A percentile compares a stretch with the other conserved stretches of the same genome.
Evolutionary conservation across 768 basidiomycete genomes (phyloP).

Genomic region (Boletus bicolor): DNA sequence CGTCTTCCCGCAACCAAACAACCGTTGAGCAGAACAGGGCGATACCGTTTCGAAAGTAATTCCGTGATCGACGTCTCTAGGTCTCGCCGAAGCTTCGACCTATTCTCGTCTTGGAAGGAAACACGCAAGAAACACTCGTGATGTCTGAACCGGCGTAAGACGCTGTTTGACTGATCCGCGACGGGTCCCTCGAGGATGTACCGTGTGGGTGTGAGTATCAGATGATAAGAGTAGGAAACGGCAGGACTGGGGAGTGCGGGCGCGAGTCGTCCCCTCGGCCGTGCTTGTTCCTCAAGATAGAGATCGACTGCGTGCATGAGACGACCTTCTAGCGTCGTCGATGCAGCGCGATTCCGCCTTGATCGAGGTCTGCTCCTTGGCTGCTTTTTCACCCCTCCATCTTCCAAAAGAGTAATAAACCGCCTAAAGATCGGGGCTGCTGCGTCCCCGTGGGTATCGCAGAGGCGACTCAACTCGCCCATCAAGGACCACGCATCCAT

Average conservation of each 20-base stretch:
- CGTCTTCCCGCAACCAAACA: conserved; percentile 40
- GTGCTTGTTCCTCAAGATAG: conserved; percentile 24
- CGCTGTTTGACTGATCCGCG: conserved; percentile 37
- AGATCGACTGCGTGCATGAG: conserved; percentile 17
- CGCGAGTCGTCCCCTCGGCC: conserved; percentile 24
- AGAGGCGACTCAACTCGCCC: conserved; percentile 19
- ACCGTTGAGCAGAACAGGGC: conserved; percentile 33
- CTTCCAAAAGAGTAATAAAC: conserved; percentile 22
- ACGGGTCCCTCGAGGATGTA: conserved; percentile 39
- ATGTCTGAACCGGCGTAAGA: conserved; percentile 36
- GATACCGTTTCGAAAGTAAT: conserved; percentile 35
- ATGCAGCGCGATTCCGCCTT: not conserved
- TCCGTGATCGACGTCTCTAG: conserved; percentile 28
- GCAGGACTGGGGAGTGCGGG: conserved; percentile 16
- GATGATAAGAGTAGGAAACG: conserved; percentile 35
- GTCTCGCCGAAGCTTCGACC: conserved; percentile 36
- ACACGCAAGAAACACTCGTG: conserved; percentile 47
- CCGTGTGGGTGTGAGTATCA: conserved; percentile 40
- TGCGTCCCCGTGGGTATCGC: conserved; percentile 7
- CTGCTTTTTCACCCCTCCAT: not conserved
- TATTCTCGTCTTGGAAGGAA: conserved; percentile 46
- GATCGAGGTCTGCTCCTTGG: not conserved
- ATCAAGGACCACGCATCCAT: conserved; percentile 23
- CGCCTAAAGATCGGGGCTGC: conserved; percentile 24
- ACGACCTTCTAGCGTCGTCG: conserved; percentile 11